phyloP scores from a whole-genome alignment of 352 stramenopile genomes.

The Phytophthora chlamydospora region DNA sequence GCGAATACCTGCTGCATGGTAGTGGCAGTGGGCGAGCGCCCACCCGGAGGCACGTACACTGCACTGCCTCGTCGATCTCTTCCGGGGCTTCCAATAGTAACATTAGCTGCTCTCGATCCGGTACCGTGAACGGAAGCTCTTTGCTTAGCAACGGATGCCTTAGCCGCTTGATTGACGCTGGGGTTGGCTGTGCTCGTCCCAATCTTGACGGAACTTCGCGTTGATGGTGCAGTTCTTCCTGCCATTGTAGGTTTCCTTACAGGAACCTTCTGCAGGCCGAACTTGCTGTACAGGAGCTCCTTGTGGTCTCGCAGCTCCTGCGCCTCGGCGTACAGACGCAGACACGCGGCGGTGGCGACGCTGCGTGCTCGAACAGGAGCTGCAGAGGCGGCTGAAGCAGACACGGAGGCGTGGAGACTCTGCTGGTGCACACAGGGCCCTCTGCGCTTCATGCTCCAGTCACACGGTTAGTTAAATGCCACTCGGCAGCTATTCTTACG shows the following conservation, averaged over 20 bases:
- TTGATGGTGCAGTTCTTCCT: neutral
- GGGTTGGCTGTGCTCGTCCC: neutral
- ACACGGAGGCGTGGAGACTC: conserved; percentile 19
- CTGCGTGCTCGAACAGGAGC: neutral
- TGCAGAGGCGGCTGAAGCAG: neutral
- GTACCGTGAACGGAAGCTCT: conserved; percentile 7
- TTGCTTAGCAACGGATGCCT: neutral
- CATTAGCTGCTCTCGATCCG: neutral
- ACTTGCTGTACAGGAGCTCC: conserved; percentile 62
- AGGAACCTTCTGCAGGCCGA: conserved; percentile 42
- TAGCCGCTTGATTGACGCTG: conserved; percentile 7
- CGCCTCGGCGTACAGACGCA: conserved; percentile 65
- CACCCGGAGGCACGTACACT: conserved; percentile 34
- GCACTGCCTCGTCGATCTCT: conserved; percentile 23
- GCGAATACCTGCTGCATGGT: conserved; percentile 16
- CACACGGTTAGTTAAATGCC: conserved; percentile 12
- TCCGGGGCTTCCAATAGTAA: neutral
- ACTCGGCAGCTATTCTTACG: conserved; percentile 36
- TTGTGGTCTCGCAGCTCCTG: conserved; percentile 64
- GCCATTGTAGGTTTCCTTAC: neutral
- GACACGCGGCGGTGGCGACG: conserved; percentile 38
- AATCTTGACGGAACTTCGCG: neutral
- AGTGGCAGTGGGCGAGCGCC: conserved; percentile 21
- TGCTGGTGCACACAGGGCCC: conserved; percentile 26
- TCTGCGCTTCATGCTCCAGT: conserved; percentile 37